These are phyloP conservation scores for Pleurozium schreberi DNA, from an alignment of 225 moss, liverwort and hornwort genomes.

Conservation along the genomic window DNA sequence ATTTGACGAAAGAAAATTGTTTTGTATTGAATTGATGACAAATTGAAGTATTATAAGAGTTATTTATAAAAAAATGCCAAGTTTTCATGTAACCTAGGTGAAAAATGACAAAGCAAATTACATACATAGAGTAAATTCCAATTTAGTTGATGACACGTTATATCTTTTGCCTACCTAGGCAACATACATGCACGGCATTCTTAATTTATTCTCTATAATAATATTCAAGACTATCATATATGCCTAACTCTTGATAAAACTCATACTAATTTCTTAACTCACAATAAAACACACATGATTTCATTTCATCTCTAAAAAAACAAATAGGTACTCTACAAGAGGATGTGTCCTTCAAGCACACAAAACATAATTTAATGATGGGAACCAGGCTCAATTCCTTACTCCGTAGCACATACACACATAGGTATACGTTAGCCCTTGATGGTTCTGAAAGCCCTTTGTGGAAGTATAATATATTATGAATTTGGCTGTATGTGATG, in stretches of 20 bases:
- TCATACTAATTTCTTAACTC: neutral
- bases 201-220: neutral
- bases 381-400: neutral
- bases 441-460: no score
- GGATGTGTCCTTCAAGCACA: neutral
- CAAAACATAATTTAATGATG: neutral
- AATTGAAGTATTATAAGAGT: neutral
- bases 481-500: no score
- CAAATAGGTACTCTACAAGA: neutral
- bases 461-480: no score
- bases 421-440: no score
- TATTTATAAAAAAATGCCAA: neutral
- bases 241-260: neutral
- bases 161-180: neutral
- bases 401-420: no score
- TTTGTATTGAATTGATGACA: neutral
- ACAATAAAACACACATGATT: neutral
- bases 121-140: neutral
- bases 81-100: neutral
- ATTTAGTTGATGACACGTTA: neutral
- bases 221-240: neutral
- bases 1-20: neutral
- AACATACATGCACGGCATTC: neutral
- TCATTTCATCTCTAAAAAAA: neutral
- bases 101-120: neutral